A percentile compares a stretch with the other conserved stretches of the same genome.
phyloP scores from a whole-genome alignment of 257 asterid species.

The Solanum corneliomulleri region DNA sequence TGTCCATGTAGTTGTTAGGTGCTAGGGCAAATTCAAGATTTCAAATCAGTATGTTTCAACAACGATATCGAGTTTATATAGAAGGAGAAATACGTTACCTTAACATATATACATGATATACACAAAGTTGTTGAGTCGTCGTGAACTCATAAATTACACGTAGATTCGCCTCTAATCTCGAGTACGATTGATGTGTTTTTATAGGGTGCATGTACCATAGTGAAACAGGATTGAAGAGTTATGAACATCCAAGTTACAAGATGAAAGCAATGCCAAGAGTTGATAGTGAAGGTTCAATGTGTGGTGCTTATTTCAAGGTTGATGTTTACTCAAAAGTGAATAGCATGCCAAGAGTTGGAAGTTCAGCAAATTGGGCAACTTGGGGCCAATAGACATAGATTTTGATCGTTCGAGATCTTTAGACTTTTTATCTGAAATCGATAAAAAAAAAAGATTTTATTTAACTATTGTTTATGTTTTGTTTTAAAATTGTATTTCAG shows the following conservation, averaged over 20 bases:
- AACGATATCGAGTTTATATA: background rate
- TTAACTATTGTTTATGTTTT: background rate
- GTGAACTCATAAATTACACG: background rate
- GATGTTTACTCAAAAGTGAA: conserved; percentile 49
- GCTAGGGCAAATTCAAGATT: background rate
- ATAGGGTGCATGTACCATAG: conserved; percentile 93
- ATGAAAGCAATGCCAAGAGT: conserved; percentile 95
- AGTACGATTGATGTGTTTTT: background rate
- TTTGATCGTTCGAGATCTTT: background rate
- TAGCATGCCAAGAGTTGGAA: conserved; percentile 94
- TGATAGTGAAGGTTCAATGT: conserved; percentile 90
- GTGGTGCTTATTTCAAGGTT: conserved; percentile 82
- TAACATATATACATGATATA: background rate
- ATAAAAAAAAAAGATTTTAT: background rate
- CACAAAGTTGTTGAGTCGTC: background rate
- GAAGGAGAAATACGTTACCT: background rate
- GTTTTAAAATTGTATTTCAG: background rate
- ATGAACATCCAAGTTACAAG: conserved; percentile 78
- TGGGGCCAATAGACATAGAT: background rate
- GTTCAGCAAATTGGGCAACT: conserved; percentile 80
- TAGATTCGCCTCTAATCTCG: background rate
- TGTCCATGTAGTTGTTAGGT: background rate
- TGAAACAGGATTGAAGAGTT: conserved; percentile 73
- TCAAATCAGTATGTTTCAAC: background rate
- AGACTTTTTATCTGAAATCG: background rate